Base-by-base conservation (phyloP, 768 basidiomycete genomes). In the Pisolithus marmoratus region DNA sequence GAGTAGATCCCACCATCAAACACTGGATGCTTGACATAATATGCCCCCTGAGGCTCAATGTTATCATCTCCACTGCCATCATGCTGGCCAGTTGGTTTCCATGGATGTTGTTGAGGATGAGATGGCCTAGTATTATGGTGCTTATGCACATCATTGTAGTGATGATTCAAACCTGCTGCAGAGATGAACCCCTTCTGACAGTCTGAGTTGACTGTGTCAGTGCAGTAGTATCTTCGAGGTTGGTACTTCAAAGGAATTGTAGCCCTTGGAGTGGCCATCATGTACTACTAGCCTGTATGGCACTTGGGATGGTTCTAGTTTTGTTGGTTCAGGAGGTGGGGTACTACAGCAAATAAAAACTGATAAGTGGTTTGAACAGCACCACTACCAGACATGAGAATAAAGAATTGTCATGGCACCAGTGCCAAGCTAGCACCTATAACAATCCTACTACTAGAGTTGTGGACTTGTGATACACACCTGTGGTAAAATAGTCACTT, bases 161-260 rank as follows among this genome's bases (percentile, higher is more conserved):
- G 38, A 34, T 20, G 19, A 36, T 29, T 31, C 9, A 20, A 50
- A 20, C 38, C 41, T 19, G 8, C 4, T 31, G 34, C 17, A 24
- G 49, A 27, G 24, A 26, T 50, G 40, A 43, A 50, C 4, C 38
- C 49, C 26, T 44, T 31, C 29, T 22, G 20, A 43, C 49, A 50
- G 37, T 38, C 31, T 20, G 38, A 26, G 34, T 26, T 34, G 24
- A 42, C 42, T 27, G 38, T 31, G n/a, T 31, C n/a, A 22, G 22
- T 31, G 43, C 41, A 50, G 29, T 42, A 50, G 40, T 50, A 50
- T 50, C 31, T 50, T 19, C 22, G 15, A 19, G 49, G 49, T 27
- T 36, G 26, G 26, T 42, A 42, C 31, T 50, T 29, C 29, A 29
- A 29, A 29, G 29, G 29, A 29, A 29, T 29, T n/a, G 12, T 20